Evolutionary conservation across 371 early-diverging fungal species (phyloP), one percentile per base, ranked within the genome.

Genomic region (Circinella minor): DNA sequence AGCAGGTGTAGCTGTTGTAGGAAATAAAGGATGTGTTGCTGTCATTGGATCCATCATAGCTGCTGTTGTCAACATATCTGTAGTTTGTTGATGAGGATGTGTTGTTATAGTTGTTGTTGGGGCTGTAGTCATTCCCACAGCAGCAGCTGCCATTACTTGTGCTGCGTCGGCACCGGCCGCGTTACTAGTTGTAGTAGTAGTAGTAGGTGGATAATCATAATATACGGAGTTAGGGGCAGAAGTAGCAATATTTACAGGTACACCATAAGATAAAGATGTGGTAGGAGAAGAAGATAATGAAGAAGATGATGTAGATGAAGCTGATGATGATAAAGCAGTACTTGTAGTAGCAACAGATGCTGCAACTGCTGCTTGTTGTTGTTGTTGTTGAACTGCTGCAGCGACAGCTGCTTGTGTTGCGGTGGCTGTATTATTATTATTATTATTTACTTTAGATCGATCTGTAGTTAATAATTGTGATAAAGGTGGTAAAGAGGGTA

Each of bases 401-500:
- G 27, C 27, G 2, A 27, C 27, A 27, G 27, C 27, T 27, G 27
- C 27, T 27, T 27, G 27, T 27, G 27, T 27, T 62, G 64, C 59
- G 39, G 64, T 47, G 39, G n/a, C 63, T n/a, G 54, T 61, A 38
- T 55, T 46, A 61, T 20, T n/a, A 48, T 34, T 36, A 4, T 7
- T 18, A 17, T 61, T 55, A 55, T 36, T 55, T 18, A 60, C 47
- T n/a, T 55, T 39, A 57, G 37, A 55, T 46, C 38, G 49, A 61
- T 64, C n/a, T 20, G 61, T 65, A 8, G 51, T n/a, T 27, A 82
- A 63, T 10, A 82, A 55, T 51, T 79, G 73, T 17, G 79, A 77
- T 20, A 79, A 70, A 11, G 80, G 74, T 36, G 82, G 80, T 51
- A 78, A 55, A 20, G 71, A 75, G 43, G 78, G 79, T 64, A 79